phyloP scores from a whole-genome alignment of 257 asterid genomes.

The Fraxinus pennsylvanica region DNA sequence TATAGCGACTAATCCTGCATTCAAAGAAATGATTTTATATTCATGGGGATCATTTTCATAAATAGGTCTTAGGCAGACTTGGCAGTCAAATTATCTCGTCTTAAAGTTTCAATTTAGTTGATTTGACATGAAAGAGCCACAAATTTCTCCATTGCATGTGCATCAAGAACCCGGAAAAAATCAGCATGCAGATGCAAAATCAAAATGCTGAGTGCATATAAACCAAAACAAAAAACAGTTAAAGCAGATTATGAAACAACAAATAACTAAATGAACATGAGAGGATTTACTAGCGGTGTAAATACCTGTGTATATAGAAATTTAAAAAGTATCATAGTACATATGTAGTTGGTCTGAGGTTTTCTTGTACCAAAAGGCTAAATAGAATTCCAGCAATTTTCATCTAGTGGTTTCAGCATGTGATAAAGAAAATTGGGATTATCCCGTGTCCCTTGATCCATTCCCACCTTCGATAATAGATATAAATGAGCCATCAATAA shows the following conservation, averaged over 20 bases:
- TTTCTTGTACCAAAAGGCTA: background rate
- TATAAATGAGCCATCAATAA: background rate
- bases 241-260: background rate
- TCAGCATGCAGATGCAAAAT: background rate
- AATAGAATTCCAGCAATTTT: background rate
- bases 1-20: too few relatives aligned
- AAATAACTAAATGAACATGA: background rate
- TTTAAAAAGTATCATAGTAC: background rate
- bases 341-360: background rate
- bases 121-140: background rate
- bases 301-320: background rate
- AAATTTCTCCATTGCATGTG: background rate
- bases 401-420: background rate
- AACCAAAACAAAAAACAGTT: background rate
- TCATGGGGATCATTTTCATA: too few relatives aligned
- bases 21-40: too few relatives aligned
- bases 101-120: too few relatives aligned
- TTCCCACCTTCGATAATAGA: conserved; percentile 2
- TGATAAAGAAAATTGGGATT: conserved; percentile 15
- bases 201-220: background rate
- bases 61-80: too few relatives aligned
- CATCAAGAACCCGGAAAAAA: background rate
- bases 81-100: too few relatives aligned
- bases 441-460: background rate
- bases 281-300: background rate